These are phyloP conservation scores for Talaromyces liani DNA, from an alignment of 495 filamentous ascomycete genomes.

Conservation along the genomic window DNA sequence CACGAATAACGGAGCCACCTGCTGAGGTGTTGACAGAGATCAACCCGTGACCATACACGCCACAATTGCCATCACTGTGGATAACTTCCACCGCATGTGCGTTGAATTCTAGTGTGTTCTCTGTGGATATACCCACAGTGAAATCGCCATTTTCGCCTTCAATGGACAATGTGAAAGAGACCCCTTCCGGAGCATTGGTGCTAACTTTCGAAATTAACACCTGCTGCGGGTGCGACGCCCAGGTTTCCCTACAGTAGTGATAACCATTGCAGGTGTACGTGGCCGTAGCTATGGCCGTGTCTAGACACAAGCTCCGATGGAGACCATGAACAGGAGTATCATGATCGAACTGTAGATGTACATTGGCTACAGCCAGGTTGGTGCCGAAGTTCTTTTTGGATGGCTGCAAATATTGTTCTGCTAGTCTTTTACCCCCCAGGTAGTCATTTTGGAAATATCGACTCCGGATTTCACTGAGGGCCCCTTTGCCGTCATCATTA, in stretches of 20 bases:
- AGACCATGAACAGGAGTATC: neutral
- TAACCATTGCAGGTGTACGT: no score
- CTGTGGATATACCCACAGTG: neutral
- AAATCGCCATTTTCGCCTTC: neutral
- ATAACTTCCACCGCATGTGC: neutral
- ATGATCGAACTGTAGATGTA: slow-evolving; percentile 31
- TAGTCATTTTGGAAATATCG: neutral
- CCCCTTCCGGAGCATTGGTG: neutral
- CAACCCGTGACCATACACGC: neutral
- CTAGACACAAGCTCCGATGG: no score
- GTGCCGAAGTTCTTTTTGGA: slow-evolving; percentile 26
- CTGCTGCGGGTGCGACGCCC: no score
- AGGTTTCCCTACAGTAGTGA: no score
- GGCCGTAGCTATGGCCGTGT: no score
- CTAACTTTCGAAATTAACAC: neutral
- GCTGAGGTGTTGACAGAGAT: neutral
- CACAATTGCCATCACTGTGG: slow-evolving; percentile 2
- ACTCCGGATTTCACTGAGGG: slow-evolving; percentile 17
- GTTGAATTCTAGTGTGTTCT: neutral
- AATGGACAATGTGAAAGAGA: neutral
- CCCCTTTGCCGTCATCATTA: slow-evolving; percentile 18
- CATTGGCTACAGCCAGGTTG: slow-evolving; percentile 16
- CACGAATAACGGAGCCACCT: no score
- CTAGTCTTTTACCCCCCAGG: neutral
- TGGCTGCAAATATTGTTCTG: slow-evolving; percentile 16